A percentile compares a stretch with the other conserved stretches of the same genome.
Evolutionary conservation across 495 filamentous ascomycete species (phyloP).

Genomic region (Xylaria palmicola): DNA sequence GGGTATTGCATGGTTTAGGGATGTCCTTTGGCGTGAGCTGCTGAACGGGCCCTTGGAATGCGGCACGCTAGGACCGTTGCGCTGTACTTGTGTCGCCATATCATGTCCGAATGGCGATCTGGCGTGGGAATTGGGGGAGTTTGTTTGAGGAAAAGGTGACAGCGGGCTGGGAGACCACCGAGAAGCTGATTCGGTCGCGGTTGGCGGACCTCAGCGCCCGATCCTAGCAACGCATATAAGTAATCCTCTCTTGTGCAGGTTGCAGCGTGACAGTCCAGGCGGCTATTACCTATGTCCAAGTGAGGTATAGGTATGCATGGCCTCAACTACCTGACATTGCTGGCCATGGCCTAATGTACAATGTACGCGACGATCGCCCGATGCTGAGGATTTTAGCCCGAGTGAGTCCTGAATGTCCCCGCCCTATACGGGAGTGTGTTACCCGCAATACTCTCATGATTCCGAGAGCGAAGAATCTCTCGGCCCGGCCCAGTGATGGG

Average conservation of each 20-base stretch:
- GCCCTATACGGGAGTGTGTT: not conserved
- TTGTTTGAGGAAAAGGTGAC: slow-evolving; percentile 15
- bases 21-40: not conserved
- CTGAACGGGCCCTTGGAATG: not conserved
- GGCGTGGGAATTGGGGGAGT: not conserved
- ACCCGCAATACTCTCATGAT: not conserved
- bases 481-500: not conserved
- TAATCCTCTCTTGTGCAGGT: not conserved
- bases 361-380: not conserved
- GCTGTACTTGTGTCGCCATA: slow-evolving; percentile 11
- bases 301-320: not conserved
- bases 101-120: not conserved
- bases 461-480: not conserved
- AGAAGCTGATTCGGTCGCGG: slow-evolving; percentile 33
- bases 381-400: not conserved
- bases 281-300: slow-evolving; percentile 2
- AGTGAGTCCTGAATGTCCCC: not conserved
- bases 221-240: slow-evolving; percentile 5
- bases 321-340: not conserved
- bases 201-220: slow-evolving; percentile 23
- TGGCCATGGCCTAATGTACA: not conserved
- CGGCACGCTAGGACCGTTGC: not conserved
- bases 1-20: not conserved
- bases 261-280: not conserved
- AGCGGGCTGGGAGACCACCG: slow-evolving; percentile 25